Conservation (phyloP, 257 asterid species). For the Solanum paucissectum region DNA sequence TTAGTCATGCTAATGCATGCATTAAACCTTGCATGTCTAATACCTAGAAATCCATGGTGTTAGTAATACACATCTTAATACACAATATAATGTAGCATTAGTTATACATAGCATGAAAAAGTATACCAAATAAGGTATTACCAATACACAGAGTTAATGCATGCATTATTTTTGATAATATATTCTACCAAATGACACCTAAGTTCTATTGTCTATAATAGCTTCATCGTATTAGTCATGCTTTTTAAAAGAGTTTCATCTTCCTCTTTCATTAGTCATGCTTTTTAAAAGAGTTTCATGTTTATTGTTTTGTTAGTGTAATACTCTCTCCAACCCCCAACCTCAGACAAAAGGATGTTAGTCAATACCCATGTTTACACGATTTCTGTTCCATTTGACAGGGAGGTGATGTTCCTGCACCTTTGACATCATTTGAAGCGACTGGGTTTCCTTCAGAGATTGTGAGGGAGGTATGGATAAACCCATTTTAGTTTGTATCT, state of each 20-base stretch:
- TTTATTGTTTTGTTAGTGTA: neutral
- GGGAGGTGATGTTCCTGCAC: constrained; percentile 86
- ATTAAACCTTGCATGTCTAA: neutral
- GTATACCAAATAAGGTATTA: neutral
- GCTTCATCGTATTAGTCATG: neutral
- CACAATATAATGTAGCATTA: neutral
- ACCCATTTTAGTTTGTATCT: neutral
- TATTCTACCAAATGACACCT: neutral
- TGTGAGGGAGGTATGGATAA: constrained; percentile 66
- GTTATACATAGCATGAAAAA: neutral
- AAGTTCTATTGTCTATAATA: neutral
- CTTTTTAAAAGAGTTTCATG: neutral
- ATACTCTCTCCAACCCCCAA: neutral
- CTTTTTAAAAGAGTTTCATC: neutral
- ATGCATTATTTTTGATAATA: neutral
- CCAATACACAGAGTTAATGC: neutral
- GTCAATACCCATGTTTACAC: neutral
- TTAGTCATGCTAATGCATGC: neutral
- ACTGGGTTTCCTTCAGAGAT: constrained; percentile 83
- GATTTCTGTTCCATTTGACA: constrained; percentile 15
- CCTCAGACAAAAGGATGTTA: neutral
- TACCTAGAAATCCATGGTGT: neutral
- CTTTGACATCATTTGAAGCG: constrained; percentile 68
- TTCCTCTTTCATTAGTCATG: neutral
- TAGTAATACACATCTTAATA: neutral